A percentile compares a stretch with the other conserved stretches of the same genome.
Evolutionary conservation across 257 asterid genomes (phyloP).

Genomic region (Handroanthus guayacan): DNA sequence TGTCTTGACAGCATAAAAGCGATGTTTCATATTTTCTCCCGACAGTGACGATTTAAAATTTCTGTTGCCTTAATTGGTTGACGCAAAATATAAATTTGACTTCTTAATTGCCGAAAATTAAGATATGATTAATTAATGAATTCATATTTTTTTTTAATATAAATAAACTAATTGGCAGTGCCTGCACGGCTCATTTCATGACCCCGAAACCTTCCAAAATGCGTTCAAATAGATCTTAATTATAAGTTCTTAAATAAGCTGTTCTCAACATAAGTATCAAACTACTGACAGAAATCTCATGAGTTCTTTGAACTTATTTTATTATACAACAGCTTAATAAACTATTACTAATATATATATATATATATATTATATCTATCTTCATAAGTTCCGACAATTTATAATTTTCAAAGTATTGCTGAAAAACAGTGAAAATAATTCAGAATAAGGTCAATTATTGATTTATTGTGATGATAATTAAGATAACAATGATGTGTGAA

Average conservation of each 20-base stretch:
- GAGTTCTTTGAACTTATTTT: background rate
- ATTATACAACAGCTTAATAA: background rate
- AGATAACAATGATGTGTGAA: background rate
- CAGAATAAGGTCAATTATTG: background rate
- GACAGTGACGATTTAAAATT: background rate
- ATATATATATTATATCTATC: too few species aligned
- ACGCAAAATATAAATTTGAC: background rate
- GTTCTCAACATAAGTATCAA: background rate
- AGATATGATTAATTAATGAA: background rate
- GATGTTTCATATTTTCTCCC: background rate
- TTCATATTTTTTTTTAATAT: background rate
- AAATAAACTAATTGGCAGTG: background rate
- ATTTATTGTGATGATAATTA: background rate
- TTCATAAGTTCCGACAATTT: background rate
- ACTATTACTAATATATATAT: background rate
- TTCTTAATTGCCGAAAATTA: background rate
- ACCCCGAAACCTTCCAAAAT: background rate
- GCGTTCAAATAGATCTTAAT: background rate
- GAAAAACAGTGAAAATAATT: background rate
- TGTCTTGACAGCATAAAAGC: background rate
- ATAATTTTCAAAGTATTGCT: background rate
- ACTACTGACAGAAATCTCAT: background rate
- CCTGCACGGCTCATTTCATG: background rate
- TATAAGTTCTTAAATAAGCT: background rate
- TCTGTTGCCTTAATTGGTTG: background rate